phyloP scores from a whole-genome alignment of 2,329 filamentous ascomycete genomes.

The Leptographium wingfieldii region DNA sequence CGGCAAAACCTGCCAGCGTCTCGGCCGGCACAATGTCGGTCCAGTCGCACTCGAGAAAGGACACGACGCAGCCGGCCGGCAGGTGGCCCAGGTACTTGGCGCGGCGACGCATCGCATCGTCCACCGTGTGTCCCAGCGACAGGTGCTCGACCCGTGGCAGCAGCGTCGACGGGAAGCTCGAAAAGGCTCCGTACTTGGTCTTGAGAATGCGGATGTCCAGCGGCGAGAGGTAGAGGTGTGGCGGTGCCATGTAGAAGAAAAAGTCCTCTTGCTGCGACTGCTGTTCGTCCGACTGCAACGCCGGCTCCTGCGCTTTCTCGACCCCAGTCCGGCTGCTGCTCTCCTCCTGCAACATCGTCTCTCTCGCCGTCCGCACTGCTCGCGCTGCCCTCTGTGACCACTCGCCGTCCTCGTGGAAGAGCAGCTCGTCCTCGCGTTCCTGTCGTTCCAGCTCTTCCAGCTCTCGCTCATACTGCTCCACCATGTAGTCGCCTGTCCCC shows the following conservation, averaged over 20 bases:
- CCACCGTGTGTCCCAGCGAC: slow-evolving; percentile 75
- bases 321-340: neutral
- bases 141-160: slow-evolving; percentile 81
- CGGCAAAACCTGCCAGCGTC: slow-evolving; percentile 61
- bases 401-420: slow-evolving; percentile 86
- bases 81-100: slow-evolving; percentile 81
- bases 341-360: slow-evolving; percentile 34
- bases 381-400: slow-evolving; percentile 80
- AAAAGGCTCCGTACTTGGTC: slow-evolving; percentile 73
- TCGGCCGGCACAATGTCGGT: slow-evolving; percentile 71
- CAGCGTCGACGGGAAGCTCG: slow-evolving; percentile 71
- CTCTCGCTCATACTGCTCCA: slow-evolving; percentile 65
- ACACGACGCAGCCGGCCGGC: slow-evolving; percentile 81
- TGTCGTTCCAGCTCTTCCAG: slow-evolving; percentile 61
- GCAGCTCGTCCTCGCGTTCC: slow-evolving; percentile 76
- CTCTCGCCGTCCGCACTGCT: slow-evolving; percentile 61
- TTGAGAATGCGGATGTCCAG: slow-evolving; percentile 89
- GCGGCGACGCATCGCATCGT: slow-evolving; percentile 70
- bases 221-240: slow-evolving; percentile 80
- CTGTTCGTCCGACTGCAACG: slow-evolving; percentile 19
- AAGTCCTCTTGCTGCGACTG: slow-evolving; percentile 41
- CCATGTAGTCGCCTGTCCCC: slow-evolving; percentile 80
- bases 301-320: slow-evolving; percentile 2
- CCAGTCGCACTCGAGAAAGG: slow-evolving; percentile 90
- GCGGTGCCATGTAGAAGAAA: slow-evolving; percentile 77